These are phyloP conservation scores for Wickerhamomyces pijperi DNA, from an alignment of 805 yeast genomes.

Conservation along the genomic window DNA sequence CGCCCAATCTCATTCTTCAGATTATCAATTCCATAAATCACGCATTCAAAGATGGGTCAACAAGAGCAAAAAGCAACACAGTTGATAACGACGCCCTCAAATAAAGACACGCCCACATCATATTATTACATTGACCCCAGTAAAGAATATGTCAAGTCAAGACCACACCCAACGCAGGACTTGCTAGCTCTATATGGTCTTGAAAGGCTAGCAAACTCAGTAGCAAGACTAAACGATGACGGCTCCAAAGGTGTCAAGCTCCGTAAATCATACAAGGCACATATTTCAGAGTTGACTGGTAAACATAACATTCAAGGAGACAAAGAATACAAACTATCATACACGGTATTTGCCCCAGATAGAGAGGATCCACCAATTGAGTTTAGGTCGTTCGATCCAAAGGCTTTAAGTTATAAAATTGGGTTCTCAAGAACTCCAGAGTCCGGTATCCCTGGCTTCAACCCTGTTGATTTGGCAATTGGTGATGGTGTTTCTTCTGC, in stretches of 20 bases:
- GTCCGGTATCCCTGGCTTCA: constrained; percentile 71
- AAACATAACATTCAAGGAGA: constrained; percentile 50
- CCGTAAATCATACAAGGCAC: constrained; percentile 90
- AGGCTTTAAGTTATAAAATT: constrained; percentile 37
- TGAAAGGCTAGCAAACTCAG: constrained; percentile 56
- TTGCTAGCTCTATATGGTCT: constrained; percentile 60
- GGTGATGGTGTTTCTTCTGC: constrained; percentile 25
- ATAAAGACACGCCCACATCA: not conserved
- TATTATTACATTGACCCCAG: constrained; percentile 30
- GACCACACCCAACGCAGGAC: constrained; percentile 67
- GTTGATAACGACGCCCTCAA: no score
- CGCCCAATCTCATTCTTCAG: no score
- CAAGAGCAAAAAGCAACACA: no score
- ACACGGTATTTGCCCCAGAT: constrained; percentile 23
- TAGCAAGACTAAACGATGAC: constrained; percentile 79
- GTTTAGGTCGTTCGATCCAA: constrained; percentile 37
- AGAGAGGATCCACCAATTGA: constrained; percentile 29
- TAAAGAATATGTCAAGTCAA: constrained; percentile 23
- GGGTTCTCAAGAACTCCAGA: constrained; percentile 54
- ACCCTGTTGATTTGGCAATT: constrained; percentile 53
- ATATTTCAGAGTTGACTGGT: constrained; percentile 78
- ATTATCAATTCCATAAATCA: no score
- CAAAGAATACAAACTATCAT: constrained; percentile 27
- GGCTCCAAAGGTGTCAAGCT: constrained; percentile 89
- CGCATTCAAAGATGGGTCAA: no score